Percentiles rank a stretch among this genome's conserved stretches.
phyloP scores from a whole-genome alignment of 192 early-diverging fungal genomes.

The Linnemannia zychae region DNA sequence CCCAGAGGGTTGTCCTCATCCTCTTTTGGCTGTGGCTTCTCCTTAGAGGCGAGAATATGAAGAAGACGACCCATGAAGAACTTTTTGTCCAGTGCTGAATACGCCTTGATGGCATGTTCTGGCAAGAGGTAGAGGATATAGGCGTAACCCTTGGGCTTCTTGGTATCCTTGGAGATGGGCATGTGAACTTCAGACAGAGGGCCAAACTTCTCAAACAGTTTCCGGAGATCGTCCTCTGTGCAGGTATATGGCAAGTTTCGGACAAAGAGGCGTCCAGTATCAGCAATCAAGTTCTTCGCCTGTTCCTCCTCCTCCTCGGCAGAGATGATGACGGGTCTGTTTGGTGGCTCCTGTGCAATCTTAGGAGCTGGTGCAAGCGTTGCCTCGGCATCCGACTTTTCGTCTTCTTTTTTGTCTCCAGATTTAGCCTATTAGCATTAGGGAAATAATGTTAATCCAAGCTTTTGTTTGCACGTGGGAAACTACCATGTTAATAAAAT shows the following conservation, averaged over 20 bases:
- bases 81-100: slow-evolving; percentile 80
- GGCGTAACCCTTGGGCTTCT: slow-evolving; percentile 94
- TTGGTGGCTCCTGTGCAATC: slow-evolving; percentile 44
- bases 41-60: slow-evolving; percentile 90
- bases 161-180: slow-evolving; percentile 93
- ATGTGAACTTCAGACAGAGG: slow-evolving; percentile 95
- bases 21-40: slow-evolving; percentile 79
- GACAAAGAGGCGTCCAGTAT: slow-evolving; percentile 96
- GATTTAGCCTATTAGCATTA: slow-evolving; percentile 13
- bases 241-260: slow-evolving; percentile 93
- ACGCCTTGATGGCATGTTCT: slow-evolving; percentile 95
- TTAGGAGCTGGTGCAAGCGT: slow-evolving; percentile 28
- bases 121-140: slow-evolving; percentile 92
- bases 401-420: slow-evolving; percentile 23
- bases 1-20: slow-evolving; percentile 61
- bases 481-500: not conserved
- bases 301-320: slow-evolving; percentile 58
- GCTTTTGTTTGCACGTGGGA: not conserved
- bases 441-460: not conserved
- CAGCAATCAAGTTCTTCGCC: slow-evolving; percentile 81
- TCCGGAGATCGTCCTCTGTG: slow-evolving; percentile 88
- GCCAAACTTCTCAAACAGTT: slow-evolving; percentile 88
- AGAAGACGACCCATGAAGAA: slow-evolving; percentile 95
- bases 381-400: slow-evolving; percentile 8
- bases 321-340: slow-evolving; percentile 54